Evolutionary conservation across 208 protist genomes (phyloP).

Genomic region (Trypanosoma brucei): DNA sequence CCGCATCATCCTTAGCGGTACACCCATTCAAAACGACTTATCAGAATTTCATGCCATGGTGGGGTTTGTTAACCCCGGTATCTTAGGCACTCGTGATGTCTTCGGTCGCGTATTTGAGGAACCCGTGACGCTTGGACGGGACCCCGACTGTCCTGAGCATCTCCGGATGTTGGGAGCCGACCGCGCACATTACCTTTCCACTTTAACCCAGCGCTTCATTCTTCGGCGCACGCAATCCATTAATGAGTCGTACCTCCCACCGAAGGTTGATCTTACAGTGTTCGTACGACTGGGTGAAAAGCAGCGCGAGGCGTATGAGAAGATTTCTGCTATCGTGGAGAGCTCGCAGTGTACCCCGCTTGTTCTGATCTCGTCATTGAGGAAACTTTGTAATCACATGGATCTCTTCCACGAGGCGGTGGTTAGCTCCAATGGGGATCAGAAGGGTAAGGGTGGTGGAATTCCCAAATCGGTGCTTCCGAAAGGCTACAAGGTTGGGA

Average conservation of each 20-base stretch:
- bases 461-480: slow-evolving; percentile 67
- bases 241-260: slow-evolving; percentile 84
- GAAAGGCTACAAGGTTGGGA: slow-evolving; percentile 53
- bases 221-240: slow-evolving; percentile 77
- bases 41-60: slow-evolving; percentile 91
- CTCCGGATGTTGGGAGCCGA: slow-evolving; percentile 64
- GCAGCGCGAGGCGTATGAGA: slow-evolving; percentile 72
- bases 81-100: slow-evolving; percentile 73
- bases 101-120: slow-evolving; percentile 81
- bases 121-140: slow-evolving; percentile 56
- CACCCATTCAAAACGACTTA: slow-evolving; percentile 88
- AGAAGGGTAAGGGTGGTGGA: slow-evolving; percentile 16
- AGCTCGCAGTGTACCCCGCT: slow-evolving; percentile 59
- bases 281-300: slow-evolving; percentile 67
- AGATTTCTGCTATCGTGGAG: slow-evolving; percentile 47
- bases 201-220: slow-evolving; percentile 79
- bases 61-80: slow-evolving; percentile 80
- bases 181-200: slow-evolving; percentile 75
- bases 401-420: slow-evolving; percentile 82
- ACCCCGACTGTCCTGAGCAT: slow-evolving; percentile 61
- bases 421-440: slow-evolving; percentile 40
- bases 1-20: slow-evolving; percentile 87
- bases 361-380: slow-evolving; percentile 76
- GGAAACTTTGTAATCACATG: slow-evolving; percentile 94
- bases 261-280: slow-evolving; percentile 80